Evolutionary conservation across 2,329 filamentous ascomycete genomes (phyloP).

Genomic region (Calycina herbarum): DNA sequence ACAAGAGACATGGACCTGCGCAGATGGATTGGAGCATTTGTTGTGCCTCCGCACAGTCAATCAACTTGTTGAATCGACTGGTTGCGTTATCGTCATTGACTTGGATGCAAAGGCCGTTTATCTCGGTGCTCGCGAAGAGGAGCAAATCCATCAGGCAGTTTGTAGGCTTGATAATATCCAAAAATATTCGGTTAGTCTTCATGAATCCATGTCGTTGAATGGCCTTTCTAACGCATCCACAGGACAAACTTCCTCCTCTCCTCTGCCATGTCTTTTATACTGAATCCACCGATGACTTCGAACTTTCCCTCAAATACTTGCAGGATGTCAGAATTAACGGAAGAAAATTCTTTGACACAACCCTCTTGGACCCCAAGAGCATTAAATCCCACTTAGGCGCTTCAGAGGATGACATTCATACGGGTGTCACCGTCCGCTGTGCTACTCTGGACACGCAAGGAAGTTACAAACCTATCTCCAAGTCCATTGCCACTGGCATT

Average conservation of each 20-base stretch:
- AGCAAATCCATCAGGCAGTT: constrained; percentile 20
- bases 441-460: constrained; percentile 14
- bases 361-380: constrained; percentile 25
- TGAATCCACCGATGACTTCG: constrained; percentile 26
- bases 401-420: constrained; percentile 19
- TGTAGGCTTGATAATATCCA: constrained; percentile 31
- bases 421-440: constrained; percentile 26
- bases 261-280: constrained; percentile 30
- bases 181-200: constrained; percentile 29
- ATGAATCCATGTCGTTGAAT: not conserved
- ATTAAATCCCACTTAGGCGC: not conserved
- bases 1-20: constrained; percentile 19
- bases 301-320: constrained; percentile 25
- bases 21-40: constrained; percentile 17
- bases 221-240: not conserved
- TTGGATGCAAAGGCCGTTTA: constrained; percentile 23
- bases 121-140: constrained; percentile 21
- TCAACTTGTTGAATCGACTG: constrained; percentile 24
- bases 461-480: not conserved
- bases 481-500: not conserved
- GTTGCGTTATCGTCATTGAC: constrained; percentile 26
- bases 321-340: constrained; percentile 22
- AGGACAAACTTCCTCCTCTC: not conserved
- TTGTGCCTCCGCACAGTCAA: constrained; percentile 16
- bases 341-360: constrained; percentile 29